Conservation (phyloP, 1,139 yeast genomes). For the Candida neerlandica region DNA sequence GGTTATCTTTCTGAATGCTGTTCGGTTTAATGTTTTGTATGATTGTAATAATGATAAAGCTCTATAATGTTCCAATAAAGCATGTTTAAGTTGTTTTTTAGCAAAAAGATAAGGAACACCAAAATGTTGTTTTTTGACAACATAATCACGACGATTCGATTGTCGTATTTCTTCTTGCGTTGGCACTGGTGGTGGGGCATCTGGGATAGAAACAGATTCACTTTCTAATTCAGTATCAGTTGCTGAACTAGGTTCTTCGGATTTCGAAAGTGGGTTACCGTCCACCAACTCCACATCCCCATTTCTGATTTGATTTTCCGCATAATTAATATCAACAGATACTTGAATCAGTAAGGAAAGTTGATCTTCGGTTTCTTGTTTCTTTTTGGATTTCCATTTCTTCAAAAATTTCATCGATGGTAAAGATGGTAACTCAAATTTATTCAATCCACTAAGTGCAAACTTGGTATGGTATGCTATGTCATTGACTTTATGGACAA, state of each 20-base stretch:
- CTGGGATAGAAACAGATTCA: conserved; percentile 6
- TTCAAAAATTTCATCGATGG: conserved; percentile 52
- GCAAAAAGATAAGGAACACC: conserved; percentile 73
- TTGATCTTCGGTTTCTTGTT: conserved; percentile 15
- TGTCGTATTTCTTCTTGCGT: conserved; percentile 23
- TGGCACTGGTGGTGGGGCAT: conserved; percentile 13
- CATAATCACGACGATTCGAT: conserved; percentile 35
- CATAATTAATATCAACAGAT: conserved; percentile 31
- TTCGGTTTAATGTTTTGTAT: conserved; percentile 74
- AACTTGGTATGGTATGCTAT: conserved; percentile 37
- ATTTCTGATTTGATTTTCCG: conserved; percentile 45
- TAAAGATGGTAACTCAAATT: conserved; percentile 59
- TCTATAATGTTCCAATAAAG: conserved; percentile 78
- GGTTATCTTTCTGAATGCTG: conserved; percentile 85
- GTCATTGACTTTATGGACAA: conserved; percentile 28
- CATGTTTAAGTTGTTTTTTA: conserved; percentile 71
- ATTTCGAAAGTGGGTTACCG: conserved; percentile 15
- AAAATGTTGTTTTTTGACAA: conserved; percentile 29
- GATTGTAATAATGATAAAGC: conserved; percentile 77
- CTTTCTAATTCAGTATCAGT: conserved; percentile 17
- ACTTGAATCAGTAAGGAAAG: conserved; percentile 19
- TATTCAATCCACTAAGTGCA: conserved; percentile 36
- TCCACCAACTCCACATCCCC: conserved; percentile 25
- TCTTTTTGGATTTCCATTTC: conserved; percentile 18
- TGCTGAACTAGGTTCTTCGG: conserved; percentile 20